Percentiles rank a stretch among this genome's conserved stretches.
Evolutionary conservation across 768 basidiomycete genomes (phyloP).

Genomic region (Mycena albidolilacea): DNA sequence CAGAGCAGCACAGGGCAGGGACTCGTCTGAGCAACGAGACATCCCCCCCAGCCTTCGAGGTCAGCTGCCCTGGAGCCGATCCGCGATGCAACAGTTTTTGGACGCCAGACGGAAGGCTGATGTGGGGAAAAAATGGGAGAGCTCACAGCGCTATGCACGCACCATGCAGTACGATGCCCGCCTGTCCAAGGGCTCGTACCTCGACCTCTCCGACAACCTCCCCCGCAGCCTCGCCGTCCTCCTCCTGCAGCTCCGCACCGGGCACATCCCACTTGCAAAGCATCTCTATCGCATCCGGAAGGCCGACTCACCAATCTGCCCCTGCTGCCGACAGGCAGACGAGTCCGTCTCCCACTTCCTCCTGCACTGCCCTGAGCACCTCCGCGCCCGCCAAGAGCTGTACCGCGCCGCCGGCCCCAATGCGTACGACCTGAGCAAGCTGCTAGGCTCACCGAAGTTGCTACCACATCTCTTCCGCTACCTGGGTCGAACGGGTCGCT

Average conservation of each 20-base stretch:
- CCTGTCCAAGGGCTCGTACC: neutral
- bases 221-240: neutral
- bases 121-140: neutral
- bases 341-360: no score
- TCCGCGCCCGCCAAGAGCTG: no score
- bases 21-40: neutral
- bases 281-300: neutral
- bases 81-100: neutral
- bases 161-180: neutral
- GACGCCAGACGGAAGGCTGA: neutral
- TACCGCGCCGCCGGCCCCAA: no score
- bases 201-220: neutral
- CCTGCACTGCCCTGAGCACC: no score
- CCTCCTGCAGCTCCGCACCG: neutral
- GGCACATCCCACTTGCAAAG: neutral
- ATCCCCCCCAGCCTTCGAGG: slow-evolving; percentile 17
- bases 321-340: no score
- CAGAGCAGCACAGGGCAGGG: slow-evolving; percentile 23
- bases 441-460: no score
- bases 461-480: no score
- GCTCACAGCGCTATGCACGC: neutral
- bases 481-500: no score
- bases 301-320: neutral
- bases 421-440: no score
- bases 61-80: neutral